phyloP scores from a whole-genome alignment of 2,329 filamentous ascomycete genomes.

The Phialophora macrospora region DNA sequence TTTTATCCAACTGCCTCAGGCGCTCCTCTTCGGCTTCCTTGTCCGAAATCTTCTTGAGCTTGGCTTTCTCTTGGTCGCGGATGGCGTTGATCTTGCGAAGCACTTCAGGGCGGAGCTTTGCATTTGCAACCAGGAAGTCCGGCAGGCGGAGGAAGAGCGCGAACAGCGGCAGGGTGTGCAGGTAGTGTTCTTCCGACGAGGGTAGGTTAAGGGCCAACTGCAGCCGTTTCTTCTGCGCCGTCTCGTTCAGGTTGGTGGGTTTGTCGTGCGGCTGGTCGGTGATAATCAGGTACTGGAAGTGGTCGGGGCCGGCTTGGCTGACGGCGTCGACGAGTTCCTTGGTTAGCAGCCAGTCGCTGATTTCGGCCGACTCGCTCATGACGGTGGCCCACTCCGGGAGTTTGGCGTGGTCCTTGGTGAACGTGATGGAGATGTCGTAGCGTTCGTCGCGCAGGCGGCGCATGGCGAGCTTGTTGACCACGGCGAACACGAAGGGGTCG shows the following conservation, averaged over 20 bases:
- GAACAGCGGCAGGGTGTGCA: conserved; percentile 73
- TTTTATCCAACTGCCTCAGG: conserved; percentile 57
- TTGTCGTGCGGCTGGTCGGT: conserved; percentile 88
- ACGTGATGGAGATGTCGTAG: conserved; percentile 91
- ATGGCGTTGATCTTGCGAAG: conserved; percentile 78
- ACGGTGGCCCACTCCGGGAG: conserved; percentile 87
- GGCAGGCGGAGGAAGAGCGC: conserved; percentile 81
- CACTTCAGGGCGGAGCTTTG: conserved; percentile 89
- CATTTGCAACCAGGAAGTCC: conserved; percentile 75
- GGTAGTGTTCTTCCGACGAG: conserved; percentile 62
- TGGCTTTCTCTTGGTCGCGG: conserved; percentile 78
- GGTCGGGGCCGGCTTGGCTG: conserved; percentile 71
- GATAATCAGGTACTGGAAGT: conserved; percentile 84
- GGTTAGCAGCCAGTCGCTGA: conserved; percentile 85
- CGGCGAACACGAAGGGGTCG: conserved; percentile 90
- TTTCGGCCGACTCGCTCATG: conserved; percentile 96
- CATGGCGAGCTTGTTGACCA: conserved; percentile 96
- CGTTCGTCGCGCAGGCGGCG: conserved; percentile 85
- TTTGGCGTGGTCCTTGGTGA: conserved; percentile 90
- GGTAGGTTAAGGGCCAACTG: conserved; percentile 75
- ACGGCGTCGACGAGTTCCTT: conserved; percentile 83
- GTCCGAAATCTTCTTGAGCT: conserved; percentile 79
- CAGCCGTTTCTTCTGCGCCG: conserved; percentile 81
- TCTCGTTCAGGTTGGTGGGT: conserved; percentile 83
- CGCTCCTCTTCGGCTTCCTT: conserved; percentile 69